phyloP scores from a whole-genome alignment of 2,329 filamentous ascomycete species.

The Nothomitra cinnamomea region DNA sequence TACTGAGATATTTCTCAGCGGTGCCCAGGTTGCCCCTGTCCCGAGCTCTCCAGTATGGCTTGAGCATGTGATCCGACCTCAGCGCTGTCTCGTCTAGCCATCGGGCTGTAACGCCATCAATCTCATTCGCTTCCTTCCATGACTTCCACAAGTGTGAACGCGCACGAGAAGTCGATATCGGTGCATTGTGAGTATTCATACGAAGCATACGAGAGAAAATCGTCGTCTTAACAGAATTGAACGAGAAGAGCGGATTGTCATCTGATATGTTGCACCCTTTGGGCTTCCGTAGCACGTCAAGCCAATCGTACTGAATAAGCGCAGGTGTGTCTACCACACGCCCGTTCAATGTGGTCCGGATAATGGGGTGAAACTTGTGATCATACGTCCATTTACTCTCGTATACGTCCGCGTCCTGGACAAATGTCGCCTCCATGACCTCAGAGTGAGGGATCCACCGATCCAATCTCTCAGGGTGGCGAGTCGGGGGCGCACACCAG shows the following conservation, averaged over 20 bases:
- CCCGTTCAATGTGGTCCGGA: conserved; percentile 32
- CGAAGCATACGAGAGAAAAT: conserved; percentile 3
- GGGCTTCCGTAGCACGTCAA: conserved; percentile 27
- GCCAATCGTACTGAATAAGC: conserved; percentile 33
- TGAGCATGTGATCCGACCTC: conserved; percentile 27
- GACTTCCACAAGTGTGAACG: conserved; percentile 33
- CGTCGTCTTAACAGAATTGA: conserved; percentile 16
- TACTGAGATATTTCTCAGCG: conserved; percentile 28
- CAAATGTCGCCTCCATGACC: conserved; percentile 36
- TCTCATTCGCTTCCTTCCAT: conserved; percentile 28
- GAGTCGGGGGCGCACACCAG: conserved; percentile 34
- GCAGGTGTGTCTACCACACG: conserved; percentile 32
- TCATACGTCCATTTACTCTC: conserved; percentile 33
- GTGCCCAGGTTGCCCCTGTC: conserved; percentile 25
- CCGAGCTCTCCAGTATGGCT: conserved; percentile 28
- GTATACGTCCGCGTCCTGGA: conserved; percentile 34
- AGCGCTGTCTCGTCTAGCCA: conserved; percentile 34
- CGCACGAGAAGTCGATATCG: conserved; percentile 17
- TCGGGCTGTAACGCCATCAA: conserved; percentile 32
- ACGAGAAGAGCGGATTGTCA: conserved; percentile 35
- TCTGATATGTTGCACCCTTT: conserved; percentile 26
- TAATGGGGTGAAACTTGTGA: conserved; percentile 31
- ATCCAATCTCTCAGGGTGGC: conserved; percentile 32
- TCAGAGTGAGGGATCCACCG: conserved; percentile 38
- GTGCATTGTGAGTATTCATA: conserved; percentile 10